A percentile compares a stretch with the other conserved stretches of the same genome.
Evolutionary conservation across 768 basidiomycete genomes (phyloP).

Genomic region (Pulveroboletus sp.): DNA sequence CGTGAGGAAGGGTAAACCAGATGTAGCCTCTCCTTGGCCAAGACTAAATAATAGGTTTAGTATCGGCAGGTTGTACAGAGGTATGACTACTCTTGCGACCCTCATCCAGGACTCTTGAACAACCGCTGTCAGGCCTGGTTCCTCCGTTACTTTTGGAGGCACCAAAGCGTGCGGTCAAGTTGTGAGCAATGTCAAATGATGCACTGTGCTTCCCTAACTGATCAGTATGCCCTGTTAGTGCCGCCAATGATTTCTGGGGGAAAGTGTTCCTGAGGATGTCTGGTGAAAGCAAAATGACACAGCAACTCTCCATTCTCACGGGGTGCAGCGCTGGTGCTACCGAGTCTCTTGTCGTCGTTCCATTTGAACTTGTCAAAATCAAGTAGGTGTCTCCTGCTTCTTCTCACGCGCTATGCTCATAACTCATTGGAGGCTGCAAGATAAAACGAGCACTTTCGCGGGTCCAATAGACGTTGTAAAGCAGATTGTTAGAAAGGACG

Average conservation of each 20-base stretch:
- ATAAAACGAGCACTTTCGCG: slow-evolving; percentile 84
- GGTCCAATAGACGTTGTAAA: slow-evolving; percentile 91
- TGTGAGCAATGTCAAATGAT: slow-evolving; percentile 42
- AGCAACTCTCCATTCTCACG: slow-evolving; percentile 79
- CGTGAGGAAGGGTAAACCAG: slow-evolving; percentile 79
- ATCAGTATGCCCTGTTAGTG: slow-evolving; percentile 34
- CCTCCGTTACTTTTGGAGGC: slow-evolving; percentile 94
- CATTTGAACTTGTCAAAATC: slow-evolving; percentile 94
- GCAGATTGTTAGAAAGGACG: slow-evolving; percentile 72
- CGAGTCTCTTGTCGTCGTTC: slow-evolving; percentile 92
- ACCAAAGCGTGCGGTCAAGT: slow-evolving; percentile 97
- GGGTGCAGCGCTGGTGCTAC: slow-evolving; percentile 95
- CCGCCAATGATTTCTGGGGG: slow-evolving; percentile 95
- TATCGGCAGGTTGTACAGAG: slow-evolving; percentile 82
- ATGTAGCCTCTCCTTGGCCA: not conserved
- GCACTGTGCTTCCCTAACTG: not conserved
- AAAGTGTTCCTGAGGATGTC: slow-evolving; percentile 59
- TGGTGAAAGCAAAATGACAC: slow-evolving; percentile 84
- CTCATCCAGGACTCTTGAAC: not conserved
- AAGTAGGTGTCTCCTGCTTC: slow-evolving; percentile 37
- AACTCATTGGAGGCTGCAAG: slow-evolving; percentile 61
- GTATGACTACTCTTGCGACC: slow-evolving; percentile 30
- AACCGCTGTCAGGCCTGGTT: slow-evolving; percentile 60
- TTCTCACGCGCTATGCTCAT: not conserved
- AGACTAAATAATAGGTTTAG: slow-evolving; percentile 35